Evolutionary conservation across 1,284 basidiomycete genomes (phyloP).

Genomic region (Bondarzewia mesenterica): DNA sequence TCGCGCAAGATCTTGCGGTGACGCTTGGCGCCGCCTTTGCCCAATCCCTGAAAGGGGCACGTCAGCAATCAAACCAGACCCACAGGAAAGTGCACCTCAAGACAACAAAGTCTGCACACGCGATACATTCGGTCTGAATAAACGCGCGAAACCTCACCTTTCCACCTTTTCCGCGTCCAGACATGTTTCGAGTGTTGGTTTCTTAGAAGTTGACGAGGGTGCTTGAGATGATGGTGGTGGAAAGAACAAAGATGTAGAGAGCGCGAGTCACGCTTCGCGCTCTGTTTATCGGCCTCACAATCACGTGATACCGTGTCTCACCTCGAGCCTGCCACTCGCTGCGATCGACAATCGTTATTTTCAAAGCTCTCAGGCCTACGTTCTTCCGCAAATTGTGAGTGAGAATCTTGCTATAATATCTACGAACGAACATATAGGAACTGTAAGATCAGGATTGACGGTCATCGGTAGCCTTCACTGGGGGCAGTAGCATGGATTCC

Average conservation of each 20-base stretch:
- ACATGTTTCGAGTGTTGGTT: constrained; percentile 16
- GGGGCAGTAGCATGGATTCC: background rate
- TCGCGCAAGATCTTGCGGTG: constrained; percentile 69
- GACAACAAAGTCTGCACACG: background rate
- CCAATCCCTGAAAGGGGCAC: constrained; percentile 34
- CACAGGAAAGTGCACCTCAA: background rate
- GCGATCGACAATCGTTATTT: too few species aligned
- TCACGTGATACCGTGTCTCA: constrained; percentile 14
- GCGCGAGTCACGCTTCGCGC: background rate
- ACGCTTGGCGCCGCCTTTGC: constrained; percentile 69
- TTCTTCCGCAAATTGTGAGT: background rate
- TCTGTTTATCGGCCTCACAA: constrained; percentile 10
- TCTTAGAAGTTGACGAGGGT: background rate
- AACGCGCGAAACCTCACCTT: constrained; percentile 20
- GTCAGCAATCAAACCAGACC: constrained; percentile 1
- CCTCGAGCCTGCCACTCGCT: background rate
- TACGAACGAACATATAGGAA: too few species aligned
- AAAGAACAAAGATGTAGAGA: constrained; percentile 6
- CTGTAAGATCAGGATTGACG: too few species aligned
- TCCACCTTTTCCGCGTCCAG: constrained; percentile 38
- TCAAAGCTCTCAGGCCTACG: background rate
- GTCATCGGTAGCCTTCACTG: too few species aligned
- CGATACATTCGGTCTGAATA: background rate
- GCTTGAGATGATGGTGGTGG: constrained; percentile 12
- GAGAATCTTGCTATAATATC: too few species aligned